phyloP scores from a whole-genome alignment of 164 flowering plant species.

The Tetracentron sinense region DNA sequence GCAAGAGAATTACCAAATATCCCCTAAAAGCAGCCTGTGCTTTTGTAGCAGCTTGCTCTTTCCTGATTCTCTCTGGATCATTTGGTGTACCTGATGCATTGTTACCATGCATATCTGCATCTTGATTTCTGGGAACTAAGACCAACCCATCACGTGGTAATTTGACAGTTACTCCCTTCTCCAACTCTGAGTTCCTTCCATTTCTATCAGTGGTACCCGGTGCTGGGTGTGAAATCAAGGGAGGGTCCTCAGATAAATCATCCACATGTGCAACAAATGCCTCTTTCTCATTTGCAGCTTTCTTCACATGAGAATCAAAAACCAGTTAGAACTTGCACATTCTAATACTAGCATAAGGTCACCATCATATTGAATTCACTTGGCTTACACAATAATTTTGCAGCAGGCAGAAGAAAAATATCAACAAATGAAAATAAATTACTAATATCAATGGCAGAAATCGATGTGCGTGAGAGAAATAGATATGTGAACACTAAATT shows the following conservation, averaged over 20 bases:
- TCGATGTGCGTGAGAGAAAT: no score
- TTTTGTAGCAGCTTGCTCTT: conserved; percentile 64
- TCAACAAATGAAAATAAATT: no score
- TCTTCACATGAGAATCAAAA: conserved; percentile 19
- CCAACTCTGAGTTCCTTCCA: conserved; percentile 24
- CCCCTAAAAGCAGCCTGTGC: conserved; percentile 93
- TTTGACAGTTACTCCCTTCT: conserved; percentile 22
- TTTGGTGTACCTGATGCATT: conserved; percentile 17
- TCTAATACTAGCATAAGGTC: not conserved
- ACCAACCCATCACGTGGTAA: conserved; percentile 14
- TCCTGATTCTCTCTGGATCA: conserved; percentile 39
- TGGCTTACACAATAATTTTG: not conserved
- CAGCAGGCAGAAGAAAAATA: no score
- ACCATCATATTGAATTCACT: no score
- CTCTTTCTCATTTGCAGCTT: conserved; percentile 24
- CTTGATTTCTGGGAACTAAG: conserved; percentile 23
- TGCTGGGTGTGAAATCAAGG: conserved; percentile 13
- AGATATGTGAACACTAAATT: no score
- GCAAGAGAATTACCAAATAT: conserved; percentile 54
- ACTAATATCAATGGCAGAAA: not conserved
- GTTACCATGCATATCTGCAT: conserved; percentile 23
- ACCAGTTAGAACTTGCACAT: not conserved
- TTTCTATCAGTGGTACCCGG: conserved; percentile 13
- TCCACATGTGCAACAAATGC: conserved; percentile 22
- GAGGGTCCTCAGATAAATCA: conserved; percentile 19